phyloP scores from a whole-genome alignment of 345 rosid genomes.

The Aegle marmelos region DNA sequence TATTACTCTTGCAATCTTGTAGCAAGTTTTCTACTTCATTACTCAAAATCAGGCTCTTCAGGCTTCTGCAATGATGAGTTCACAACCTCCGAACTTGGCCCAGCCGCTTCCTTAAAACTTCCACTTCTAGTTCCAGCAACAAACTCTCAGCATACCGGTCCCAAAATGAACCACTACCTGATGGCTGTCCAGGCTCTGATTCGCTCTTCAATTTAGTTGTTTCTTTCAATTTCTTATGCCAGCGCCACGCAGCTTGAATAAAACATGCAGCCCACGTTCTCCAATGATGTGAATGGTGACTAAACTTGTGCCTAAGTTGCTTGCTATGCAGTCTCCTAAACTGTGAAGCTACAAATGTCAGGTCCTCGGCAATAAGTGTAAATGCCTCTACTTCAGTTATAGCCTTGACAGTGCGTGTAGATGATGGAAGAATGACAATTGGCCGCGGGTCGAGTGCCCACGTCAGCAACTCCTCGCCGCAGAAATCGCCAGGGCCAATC shows the following conservation, averaged over 20 bases:
- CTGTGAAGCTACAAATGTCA: slow-evolving; percentile 32
- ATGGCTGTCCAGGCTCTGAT: slow-evolving; percentile 12
- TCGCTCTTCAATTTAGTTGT: not conserved
- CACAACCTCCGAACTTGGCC: slow-evolving; percentile 12
- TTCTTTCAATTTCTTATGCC: slow-evolving; percentile 17
- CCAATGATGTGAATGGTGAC: slow-evolving; percentile 32
- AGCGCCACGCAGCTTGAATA: slow-evolving; percentile 29
- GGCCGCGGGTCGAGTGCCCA: slow-evolving; percentile 28
- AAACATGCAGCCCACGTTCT: slow-evolving; percentile 36
- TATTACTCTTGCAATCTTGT: too few relatives aligned
- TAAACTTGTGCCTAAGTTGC: slow-evolving; percentile 24
- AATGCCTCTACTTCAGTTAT: slow-evolving; percentile 34
- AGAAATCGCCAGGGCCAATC: slow-evolving; percentile 34
- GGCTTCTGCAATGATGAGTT: slow-evolving; percentile 27
- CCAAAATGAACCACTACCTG: slow-evolving; percentile 13
- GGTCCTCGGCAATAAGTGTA: slow-evolving; percentile 25
- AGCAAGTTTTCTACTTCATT: not conserved
- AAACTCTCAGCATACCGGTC: slow-evolving; percentile 5
- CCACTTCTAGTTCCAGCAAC: slow-evolving; percentile 27
- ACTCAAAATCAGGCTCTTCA: slow-evolving; percentile 34
- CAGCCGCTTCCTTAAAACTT: slow-evolving; percentile 13
- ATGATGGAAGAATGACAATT: slow-evolving; percentile 21
- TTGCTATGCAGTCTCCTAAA: slow-evolving; percentile 30
- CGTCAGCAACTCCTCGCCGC: not conserved
- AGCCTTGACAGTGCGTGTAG: slow-evolving; percentile 33